These are phyloP conservation scores for Populus tremula DNA, from an alignment of 345 rosid genomes.

Conservation along the genomic window DNA sequence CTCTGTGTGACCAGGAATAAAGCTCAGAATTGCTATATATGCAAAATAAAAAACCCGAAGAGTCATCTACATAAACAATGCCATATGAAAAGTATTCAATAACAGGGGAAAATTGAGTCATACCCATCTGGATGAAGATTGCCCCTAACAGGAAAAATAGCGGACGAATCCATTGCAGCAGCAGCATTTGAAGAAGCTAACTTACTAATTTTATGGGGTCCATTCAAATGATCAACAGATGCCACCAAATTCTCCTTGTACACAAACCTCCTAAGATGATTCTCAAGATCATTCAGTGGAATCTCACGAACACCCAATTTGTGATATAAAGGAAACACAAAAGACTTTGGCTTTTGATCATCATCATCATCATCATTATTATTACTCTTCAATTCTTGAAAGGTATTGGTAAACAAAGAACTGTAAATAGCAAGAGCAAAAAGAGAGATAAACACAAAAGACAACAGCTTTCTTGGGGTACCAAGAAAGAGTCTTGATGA, in stretches of 20 bases:
- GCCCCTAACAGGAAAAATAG: conserved; percentile 67
- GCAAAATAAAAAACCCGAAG: background rate
- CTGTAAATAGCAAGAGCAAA: conserved; percentile 46
- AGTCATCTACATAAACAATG: background rate
- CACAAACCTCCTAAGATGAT: conserved; percentile 48
- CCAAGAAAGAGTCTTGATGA: conserved; percentile 24
- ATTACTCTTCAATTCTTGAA: conserved; percentile 41
- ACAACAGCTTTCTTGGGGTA: conserved; percentile 42
- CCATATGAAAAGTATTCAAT: background rate
- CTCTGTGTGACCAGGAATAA: too few species aligned
- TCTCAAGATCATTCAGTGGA: conserved; percentile 41
- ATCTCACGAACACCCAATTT: conserved; percentile 42
- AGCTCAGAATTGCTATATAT: background rate
- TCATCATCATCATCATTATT: conserved; percentile 34
- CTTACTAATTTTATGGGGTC: conserved; percentile 29
- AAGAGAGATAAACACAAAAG: conserved; percentile 53
- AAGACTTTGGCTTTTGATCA: conserved; percentile 45
- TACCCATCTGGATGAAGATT: conserved; percentile 90
- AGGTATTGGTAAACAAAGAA: conserved; percentile 39
- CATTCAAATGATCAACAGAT: conserved; percentile 26
- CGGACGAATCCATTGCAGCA: conserved; percentile 50
- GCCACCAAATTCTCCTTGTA: conserved; percentile 32
- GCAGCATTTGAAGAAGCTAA: conserved; percentile 33
- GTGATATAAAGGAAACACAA: conserved; percentile 68
- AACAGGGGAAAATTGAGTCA: conserved; percentile 19